Base-by-base conservation (phyloP, 164 flowering plant species). In the Stephania japonica region DNA sequence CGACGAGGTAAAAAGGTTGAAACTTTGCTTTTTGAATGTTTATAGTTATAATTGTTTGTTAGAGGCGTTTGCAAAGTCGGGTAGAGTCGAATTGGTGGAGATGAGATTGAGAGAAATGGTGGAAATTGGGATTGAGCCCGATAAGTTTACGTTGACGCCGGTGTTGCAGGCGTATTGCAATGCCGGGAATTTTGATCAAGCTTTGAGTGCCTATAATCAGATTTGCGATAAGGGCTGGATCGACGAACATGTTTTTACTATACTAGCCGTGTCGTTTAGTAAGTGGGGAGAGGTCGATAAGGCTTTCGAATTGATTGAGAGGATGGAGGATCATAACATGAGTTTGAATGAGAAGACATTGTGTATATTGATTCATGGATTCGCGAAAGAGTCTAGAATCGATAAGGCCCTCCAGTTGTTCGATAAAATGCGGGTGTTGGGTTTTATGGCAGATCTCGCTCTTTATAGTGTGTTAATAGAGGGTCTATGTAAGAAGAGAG, bases 41-140 rank as follows among this genome's bases (percentile, higher is more conserved):
- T 90, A 94, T 74, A 90, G 85, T 70, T 94, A 86, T 75, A 90
- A 87, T 78, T 91, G 97, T 76, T 81, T 94, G 77, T 77, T 94
- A 63, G 98, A 91, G 80, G 89, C 82, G 16, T 71, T 89, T 26
- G 77, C 89, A 0, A 88, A 84, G 79, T 80, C 86, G 0, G 72
- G 74, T 50, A 71, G 73, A 16, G 67, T 80, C 78, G 88, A 83
- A 49, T 73, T 86, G 81, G 79, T 89, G 41, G 96, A 89, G 80
- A 49, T 24, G 78, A 88, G 93, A 70, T 76, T 87, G 81, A 81
- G 74, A 23, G 97, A 94, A 77, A 94, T 94, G 97, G 65, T 70
- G 5, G 84, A 78, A 71, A 67, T 6, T 3, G 91, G 94, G 19
- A 83, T 77, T 82, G 76, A 70, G 0, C 76, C 76, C 1, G 88